Percentiles rank a stretch among this genome's conserved stretches.
These are phyloP conservation scores for Hypoxylon sp. DNA, from an alignment of 2,329 filamentous ascomycete genomes.

Conservation along the genomic window DNA sequence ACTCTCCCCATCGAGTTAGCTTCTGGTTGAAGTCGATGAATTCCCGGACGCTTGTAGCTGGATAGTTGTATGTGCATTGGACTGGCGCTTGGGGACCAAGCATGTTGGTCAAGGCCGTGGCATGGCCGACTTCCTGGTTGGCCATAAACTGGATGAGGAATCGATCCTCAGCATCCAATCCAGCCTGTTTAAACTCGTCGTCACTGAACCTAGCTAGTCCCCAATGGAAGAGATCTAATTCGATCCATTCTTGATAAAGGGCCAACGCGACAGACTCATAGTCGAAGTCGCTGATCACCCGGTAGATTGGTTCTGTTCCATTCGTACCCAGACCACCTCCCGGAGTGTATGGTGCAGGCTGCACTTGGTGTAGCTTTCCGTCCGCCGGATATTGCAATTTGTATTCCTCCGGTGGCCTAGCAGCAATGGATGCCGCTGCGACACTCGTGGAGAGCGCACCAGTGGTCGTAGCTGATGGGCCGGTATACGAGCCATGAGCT, in stretches of 20 bases:
- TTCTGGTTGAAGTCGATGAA: slow-evolving; percentile 87
- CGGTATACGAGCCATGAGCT: slow-evolving; percentile 73
- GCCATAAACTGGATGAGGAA: slow-evolving; percentile 79
- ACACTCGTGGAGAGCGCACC: slow-evolving; percentile 71
- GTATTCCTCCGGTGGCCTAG: slow-evolving; percentile 64
- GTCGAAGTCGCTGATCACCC: slow-evolving; percentile 82
- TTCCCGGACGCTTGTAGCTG: slow-evolving; percentile 76
- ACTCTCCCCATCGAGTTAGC: slow-evolving; percentile 82
- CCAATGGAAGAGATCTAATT: slow-evolving; percentile 83
- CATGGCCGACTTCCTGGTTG: slow-evolving; percentile 79
- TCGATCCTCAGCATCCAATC: slow-evolving; percentile 74
- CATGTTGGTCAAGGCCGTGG: slow-evolving; percentile 79
- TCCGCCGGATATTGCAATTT: slow-evolving; percentile 77
- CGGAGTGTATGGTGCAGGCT: slow-evolving; percentile 77
- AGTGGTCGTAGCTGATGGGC: slow-evolving; percentile 70
- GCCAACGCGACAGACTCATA: slow-evolving; percentile 79
- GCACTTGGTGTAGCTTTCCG: slow-evolving; percentile 70
- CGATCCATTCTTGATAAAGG: slow-evolving; percentile 85
- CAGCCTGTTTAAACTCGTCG: slow-evolving; percentile 73
- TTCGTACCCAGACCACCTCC: slow-evolving; percentile 80
- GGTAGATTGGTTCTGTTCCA: slow-evolving; percentile 77
- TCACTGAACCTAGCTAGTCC: slow-evolving; percentile 74
- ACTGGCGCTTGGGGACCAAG: slow-evolving; percentile 74
- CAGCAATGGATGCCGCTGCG: slow-evolving; percentile 64
- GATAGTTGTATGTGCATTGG: slow-evolving; percentile 85